phyloP scores from a whole-genome alignment of 805 yeast genomes.

The Myxozyma nipponensis region DNA sequence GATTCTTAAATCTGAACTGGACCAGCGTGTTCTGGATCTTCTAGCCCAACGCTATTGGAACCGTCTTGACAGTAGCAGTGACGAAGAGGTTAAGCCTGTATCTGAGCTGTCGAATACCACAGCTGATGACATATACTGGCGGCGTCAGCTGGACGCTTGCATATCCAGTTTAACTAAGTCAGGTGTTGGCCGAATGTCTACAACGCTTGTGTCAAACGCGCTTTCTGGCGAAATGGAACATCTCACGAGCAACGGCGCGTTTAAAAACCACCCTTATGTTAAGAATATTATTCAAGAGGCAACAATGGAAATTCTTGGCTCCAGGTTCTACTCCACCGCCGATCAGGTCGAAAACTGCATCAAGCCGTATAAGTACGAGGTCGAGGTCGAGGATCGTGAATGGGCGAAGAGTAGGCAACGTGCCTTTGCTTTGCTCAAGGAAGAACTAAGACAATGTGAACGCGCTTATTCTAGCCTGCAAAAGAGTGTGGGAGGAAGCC shows the following conservation, averaged over 20 bases:
- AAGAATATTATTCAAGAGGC: constrained; percentile 78
- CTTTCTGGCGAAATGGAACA: constrained; percentile 72
- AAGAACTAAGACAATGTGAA: constrained; percentile 81
- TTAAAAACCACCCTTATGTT: constrained; percentile 83
- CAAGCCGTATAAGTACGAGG: constrained; percentile 95
- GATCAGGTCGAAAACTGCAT: constrained; percentile 98
- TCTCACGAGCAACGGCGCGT: constrained; percentile 67
- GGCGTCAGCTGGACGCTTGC: constrained; percentile 75
- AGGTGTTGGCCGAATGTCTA: constrained; percentile 89
- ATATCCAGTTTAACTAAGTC: constrained; percentile 81
- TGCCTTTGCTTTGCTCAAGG: constrained; percentile 66
- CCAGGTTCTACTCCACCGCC: constrained; percentile 84
- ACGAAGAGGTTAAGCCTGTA: constrained; percentile 42
- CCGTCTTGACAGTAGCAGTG: constrained; percentile 43
- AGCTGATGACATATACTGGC: constrained; percentile 80
- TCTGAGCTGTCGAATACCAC: constrained; percentile 54
- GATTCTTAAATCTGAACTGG: constrained; percentile 75
- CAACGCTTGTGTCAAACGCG: constrained; percentile 76
- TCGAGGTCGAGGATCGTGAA: constrained; percentile 92
- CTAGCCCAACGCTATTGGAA: constrained; percentile 94
- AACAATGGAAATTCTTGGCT: constrained; percentile 69
- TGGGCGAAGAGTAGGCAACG: constrained; percentile 83
- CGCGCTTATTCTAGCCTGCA: constrained; percentile 56
- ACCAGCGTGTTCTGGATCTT: constrained; percentile 81
- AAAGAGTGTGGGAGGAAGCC: constrained; percentile 65